Evolutionary conservation across 2,329 filamentous ascomycete species (phyloP).

Genomic region (Curvularia verruculosa): DNA sequence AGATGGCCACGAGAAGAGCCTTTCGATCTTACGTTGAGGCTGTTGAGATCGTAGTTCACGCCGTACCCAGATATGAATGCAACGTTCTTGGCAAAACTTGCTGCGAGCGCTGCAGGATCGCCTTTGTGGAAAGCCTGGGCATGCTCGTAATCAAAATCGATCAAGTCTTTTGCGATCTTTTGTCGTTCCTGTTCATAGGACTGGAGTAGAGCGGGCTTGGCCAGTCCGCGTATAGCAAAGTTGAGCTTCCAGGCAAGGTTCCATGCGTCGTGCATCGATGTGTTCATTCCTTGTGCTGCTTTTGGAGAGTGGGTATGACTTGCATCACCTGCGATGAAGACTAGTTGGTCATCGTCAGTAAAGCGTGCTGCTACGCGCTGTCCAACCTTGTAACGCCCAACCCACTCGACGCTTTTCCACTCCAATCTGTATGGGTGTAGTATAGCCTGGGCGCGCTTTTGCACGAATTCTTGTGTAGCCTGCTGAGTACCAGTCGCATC

Average conservation of each 20-base stretch:
- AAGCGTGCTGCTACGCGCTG: constrained; percentile 57
- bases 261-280: constrained; percentile 53
- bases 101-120: constrained; percentile 66
- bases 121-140: constrained; percentile 63
- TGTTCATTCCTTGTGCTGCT: constrained; percentile 55
- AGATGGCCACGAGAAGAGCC: constrained; percentile 55
- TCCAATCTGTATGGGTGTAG: constrained; percentile 54
- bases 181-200: constrained; percentile 52
- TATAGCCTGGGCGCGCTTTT: constrained; percentile 63
- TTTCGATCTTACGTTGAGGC: constrained; percentile 65
- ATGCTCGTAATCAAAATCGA: constrained; percentile 56
- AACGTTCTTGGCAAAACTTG: constrained; percentile 73
- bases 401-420: constrained; percentile 58
- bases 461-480: constrained; percentile 69
- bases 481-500: constrained; percentile 41
- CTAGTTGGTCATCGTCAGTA: constrained; percentile 48
- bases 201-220: constrained; percentile 46
- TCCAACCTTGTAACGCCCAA: constrained; percentile 58
- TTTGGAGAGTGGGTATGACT: constrained; percentile 52
- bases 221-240: constrained; percentile 47
- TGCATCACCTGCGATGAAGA: constrained; percentile 60
- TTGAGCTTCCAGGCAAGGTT: constrained; percentile 56
- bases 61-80: constrained; percentile 76
- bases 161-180: constrained; percentile 53
- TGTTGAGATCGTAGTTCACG: constrained; percentile 69